A percentile compares a stretch with the other conserved stretches of the same genome.
Evolutionary conservation across 192 early-diverging fungal species (phyloP).

Genomic region (Ambispora gerdemannii): DNA sequence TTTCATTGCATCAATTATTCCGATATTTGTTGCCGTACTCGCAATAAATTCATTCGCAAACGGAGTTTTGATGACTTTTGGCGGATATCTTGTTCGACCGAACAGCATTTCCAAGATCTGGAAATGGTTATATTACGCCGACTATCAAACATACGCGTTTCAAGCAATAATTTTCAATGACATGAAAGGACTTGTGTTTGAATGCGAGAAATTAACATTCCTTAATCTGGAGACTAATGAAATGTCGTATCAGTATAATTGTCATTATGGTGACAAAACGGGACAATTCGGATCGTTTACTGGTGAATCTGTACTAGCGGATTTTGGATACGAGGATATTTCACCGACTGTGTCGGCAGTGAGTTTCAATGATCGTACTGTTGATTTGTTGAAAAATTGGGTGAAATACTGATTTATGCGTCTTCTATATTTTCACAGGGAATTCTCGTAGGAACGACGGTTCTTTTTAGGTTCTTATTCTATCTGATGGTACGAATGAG

Average conservation of each 20-base stretch:
- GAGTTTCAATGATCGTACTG: too few relatives aligned
- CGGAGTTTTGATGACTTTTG: background rate
- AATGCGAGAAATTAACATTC: background rate
- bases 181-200: background rate
- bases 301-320: background rate
- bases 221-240: background rate
- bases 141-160: slow-evolving; percentile 13
- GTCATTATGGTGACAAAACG: background rate
- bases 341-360: too few relatives aligned
- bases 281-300: background rate
- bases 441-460: too few relatives aligned
- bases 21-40: background rate
- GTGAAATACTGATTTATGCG: too few relatives aligned
- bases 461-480: too few relatives aligned
- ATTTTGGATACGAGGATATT: background rate
- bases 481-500: too few relatives aligned
- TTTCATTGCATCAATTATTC: background rate
- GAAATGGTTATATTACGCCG: background rate
- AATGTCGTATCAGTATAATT: background rate
- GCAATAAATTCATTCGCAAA: background rate
- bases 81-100: background rate
- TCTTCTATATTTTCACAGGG: too few relatives aligned
- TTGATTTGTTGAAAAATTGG: too few relatives aligned
- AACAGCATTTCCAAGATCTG: background rate
- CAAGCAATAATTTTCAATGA: background rate